Evolutionary conservation across 2,329 filamentous ascomycete species (phyloP).

Genomic region (Rosellinia necatrix): DNA sequence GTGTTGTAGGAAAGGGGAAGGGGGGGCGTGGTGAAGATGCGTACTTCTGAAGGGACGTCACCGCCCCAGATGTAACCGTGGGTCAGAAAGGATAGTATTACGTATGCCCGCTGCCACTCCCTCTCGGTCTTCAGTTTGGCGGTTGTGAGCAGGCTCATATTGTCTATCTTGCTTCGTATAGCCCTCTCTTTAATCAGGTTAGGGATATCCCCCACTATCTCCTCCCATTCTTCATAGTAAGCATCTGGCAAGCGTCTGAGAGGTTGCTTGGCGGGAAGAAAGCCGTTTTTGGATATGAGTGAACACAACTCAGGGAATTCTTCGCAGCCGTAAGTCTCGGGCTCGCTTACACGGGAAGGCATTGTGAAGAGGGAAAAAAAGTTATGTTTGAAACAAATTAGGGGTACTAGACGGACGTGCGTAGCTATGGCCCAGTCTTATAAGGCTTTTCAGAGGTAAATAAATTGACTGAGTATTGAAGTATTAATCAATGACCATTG

Average conservation of each 20-base stretch:
- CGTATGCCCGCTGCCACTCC: constrained; percentile 74
- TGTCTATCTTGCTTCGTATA: constrained; percentile 60
- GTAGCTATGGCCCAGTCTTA: background rate
- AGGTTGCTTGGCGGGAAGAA: constrained; percentile 65
- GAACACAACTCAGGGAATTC: constrained; percentile 51
- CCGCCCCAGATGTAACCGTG: constrained; percentile 93
- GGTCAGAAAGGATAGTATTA: constrained; percentile 66
- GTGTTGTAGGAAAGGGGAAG: background rate
- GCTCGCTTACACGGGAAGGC: constrained; percentile 11
- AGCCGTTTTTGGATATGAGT: constrained; percentile 60
- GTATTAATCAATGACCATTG: background rate
- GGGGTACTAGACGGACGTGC: background rate
- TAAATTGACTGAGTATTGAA: background rate
- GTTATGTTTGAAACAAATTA: too few relatives aligned
- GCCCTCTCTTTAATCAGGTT: constrained; percentile 63
- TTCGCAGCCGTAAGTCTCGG: background rate
- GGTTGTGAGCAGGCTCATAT: constrained; percentile 63
- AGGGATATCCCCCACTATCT: constrained; percentile 64
- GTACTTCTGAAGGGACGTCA: constrained; percentile 71
- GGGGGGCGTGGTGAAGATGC: constrained; percentile 22
- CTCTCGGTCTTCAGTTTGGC: constrained; percentile 58
- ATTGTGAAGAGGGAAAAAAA: background rate
- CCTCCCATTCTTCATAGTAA: constrained; percentile 72
- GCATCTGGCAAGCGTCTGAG: constrained; percentile 61
- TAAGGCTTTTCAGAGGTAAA: background rate